phyloP scores from a whole-genome alignment of 768 basidiomycete genomes.

The Tubosaeta sp. region DNA sequence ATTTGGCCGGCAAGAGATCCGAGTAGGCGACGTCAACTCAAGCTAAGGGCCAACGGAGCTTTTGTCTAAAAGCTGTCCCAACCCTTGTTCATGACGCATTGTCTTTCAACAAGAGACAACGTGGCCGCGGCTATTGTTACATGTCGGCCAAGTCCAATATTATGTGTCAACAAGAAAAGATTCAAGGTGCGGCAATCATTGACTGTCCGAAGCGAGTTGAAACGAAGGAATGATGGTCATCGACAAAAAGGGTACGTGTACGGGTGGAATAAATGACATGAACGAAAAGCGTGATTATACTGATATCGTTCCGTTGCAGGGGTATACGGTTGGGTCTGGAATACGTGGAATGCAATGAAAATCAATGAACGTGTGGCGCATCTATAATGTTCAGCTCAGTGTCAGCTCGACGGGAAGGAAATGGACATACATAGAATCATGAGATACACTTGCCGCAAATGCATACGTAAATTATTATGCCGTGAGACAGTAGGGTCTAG shows the following conservation, averaged over 20 bases:
- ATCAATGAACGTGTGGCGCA: constrained; percentile 23
- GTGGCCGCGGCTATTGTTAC: neutral
- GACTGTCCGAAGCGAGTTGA: constrained; percentile 6
- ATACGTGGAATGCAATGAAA: constrained; percentile 20
- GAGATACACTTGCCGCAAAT: constrained; percentile 27
- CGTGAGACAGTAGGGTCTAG: constrained; percentile 20
- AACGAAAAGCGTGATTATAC: constrained; percentile 22
- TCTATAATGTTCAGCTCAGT: constrained; percentile 17
- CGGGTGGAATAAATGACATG: constrained; percentile 19
- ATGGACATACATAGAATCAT: constrained; percentile 22
- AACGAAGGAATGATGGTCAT: constrained; percentile 6
- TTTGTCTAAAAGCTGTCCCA: neutral
- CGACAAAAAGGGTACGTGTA: constrained; percentile 5
- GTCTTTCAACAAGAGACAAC: neutral
- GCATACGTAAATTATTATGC: constrained; percentile 27
- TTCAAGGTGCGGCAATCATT: constrained; percentile 2
- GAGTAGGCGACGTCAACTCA: neutral
- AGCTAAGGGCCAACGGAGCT: too few relatives aligned
- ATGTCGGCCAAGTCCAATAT: neutral
- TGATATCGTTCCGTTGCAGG: constrained; percentile 25
- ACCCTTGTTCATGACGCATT: neutral
- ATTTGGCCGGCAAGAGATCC: neutral
- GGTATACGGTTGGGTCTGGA: constrained; percentile 22
- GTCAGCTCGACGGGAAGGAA: neutral
- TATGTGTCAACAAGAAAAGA: constrained; percentile 4